phyloP scores from a whole-genome alignment of 768 basidiomycete species.

The Symmetrospora coprosmae region DNA sequence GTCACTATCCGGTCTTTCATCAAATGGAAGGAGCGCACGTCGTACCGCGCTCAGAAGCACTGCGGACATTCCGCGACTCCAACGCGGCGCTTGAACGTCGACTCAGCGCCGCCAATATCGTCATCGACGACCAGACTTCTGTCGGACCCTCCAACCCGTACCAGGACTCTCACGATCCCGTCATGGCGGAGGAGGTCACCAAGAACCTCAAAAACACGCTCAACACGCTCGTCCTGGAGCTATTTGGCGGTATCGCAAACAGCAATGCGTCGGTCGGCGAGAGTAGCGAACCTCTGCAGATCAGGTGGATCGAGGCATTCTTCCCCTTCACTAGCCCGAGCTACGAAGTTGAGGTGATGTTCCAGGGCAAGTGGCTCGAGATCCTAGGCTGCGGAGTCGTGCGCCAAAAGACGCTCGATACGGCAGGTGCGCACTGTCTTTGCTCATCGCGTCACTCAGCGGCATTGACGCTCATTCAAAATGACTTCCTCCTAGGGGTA shows the following conservation, averaged over 20 bases:
- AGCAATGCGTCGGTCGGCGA: conserved; percentile 32
- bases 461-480: background rate
- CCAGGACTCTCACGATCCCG: conserved; percentile 62
- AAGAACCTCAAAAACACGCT: conserved; percentile 76
- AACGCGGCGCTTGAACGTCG: conserved; percentile 49
- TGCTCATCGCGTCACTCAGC: background rate
- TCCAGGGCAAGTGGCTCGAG: conserved; percentile 90
- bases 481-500: conserved; percentile 44
- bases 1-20: conserved; percentile 96
- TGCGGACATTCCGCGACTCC: conserved; percentile 52
- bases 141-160: conserved; percentile 59
- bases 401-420: conserved; percentile 70
- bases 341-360: conserved; percentile 95
- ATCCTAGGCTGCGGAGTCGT: conserved; percentile 89
- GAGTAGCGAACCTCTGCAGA: conserved; percentile 57
- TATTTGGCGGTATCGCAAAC: conserved; percentile 56
- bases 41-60: conserved; percentile 44
- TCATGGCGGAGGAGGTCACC: conserved; percentile 57
- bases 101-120: conserved; percentile 58
- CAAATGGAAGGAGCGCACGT: conserved; percentile 91
- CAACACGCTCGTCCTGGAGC: conserved; percentile 64
- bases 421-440: conserved; percentile 55
- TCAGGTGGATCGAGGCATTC: conserved; percentile 94
- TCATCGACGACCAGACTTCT: conserved; percentile 73
- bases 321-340: conserved; percentile 97